Conservation (phyloP, 345 rosid genomes). For the Aurinia saxatilis region DNA sequence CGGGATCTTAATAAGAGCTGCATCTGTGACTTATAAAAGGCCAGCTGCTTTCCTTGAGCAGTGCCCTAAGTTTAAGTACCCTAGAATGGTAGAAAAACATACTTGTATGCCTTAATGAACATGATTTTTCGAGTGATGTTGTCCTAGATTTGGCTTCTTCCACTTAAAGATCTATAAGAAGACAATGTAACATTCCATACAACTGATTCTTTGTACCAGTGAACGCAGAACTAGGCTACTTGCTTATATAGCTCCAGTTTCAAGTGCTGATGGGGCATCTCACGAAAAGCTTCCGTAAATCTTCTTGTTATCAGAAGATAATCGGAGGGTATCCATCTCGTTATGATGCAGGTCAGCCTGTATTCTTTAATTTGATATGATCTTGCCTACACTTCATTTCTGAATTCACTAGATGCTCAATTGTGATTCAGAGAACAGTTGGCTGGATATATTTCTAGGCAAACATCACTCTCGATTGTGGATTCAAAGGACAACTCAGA, state of each 20-base stretch:
- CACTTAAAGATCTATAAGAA: not conserved
- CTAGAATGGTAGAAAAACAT: slow-evolving; percentile 31
- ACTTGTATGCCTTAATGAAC: slow-evolving; percentile 30
- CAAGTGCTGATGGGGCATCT: slow-evolving; percentile 5
- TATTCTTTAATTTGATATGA: not conserved
- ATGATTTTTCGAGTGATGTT: slow-evolving; percentile 2
- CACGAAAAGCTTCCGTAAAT: slow-evolving; percentile 6
- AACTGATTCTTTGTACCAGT: slow-evolving; percentile 19
- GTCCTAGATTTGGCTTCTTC: slow-evolving; percentile 12
- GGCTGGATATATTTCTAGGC: slow-evolving; percentile 7
- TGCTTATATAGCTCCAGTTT: slow-evolving; percentile 8
- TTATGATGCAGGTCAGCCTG: slow-evolving; percentile 17
- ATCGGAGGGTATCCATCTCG: not conserved
- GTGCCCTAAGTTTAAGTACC: slow-evolving; percentile 57
- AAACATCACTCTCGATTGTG: not conserved
- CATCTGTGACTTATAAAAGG: slow-evolving; percentile 55
- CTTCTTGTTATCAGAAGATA: slow-evolving; percentile 5
- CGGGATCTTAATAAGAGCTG: slow-evolving; percentile 60
- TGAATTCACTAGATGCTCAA: not conserved
- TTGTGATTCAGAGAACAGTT: slow-evolving; percentile 13
- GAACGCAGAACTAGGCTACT: slow-evolving; percentile 19
- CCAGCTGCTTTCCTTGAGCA: slow-evolving; percentile 57
- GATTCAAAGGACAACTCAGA: not conserved
- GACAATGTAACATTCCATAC: slow-evolving; percentile 5
- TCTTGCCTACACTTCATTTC: not conserved